Percentiles rank a stretch among this genome's conserved stretches.
Conservation (phyloP, 768 basidiomycete species). For the Pholiota conissans region DNA sequence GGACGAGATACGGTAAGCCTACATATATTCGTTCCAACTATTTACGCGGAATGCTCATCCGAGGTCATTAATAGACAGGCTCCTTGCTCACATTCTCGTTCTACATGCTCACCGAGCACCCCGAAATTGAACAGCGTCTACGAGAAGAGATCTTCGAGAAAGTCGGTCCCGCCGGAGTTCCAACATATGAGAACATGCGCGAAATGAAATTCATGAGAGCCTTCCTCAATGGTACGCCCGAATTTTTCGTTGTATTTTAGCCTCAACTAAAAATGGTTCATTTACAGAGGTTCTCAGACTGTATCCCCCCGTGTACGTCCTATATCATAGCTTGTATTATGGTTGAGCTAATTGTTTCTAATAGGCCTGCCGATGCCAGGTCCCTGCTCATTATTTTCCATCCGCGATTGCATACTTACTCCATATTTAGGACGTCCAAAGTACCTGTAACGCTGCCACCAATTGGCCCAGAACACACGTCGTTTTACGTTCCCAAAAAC, state of each 20-base stretch:
- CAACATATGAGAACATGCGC: constrained; percentile 43
- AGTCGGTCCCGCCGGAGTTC: constrained; percentile 34
- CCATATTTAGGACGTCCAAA: neutral
- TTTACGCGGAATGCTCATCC: neutral
- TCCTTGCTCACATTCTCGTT: constrained; percentile 39
- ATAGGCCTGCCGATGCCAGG: too few relatives aligned
- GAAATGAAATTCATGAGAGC: constrained; percentile 41
- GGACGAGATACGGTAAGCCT: constrained; percentile 53
- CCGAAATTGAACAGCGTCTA: constrained; percentile 34
- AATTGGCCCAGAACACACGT: constrained; percentile 15
- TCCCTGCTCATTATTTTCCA: too few relatives aligned
- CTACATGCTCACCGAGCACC: constrained; percentile 44
- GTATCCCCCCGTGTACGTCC: constrained; percentile 31
- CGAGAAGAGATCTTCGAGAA: constrained; percentile 38
- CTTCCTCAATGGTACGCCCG: constrained; percentile 35
- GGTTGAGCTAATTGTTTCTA: neutral
- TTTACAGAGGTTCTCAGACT: constrained; percentile 41
- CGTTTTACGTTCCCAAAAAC: constrained; percentile 21
- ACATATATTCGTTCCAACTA: neutral
- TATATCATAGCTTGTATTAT: neutral
- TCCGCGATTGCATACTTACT: too few relatives aligned
- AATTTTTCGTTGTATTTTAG: too few relatives aligned
- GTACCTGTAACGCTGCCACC: constrained; percentile 15
- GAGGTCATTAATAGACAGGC: constrained; percentile 29
- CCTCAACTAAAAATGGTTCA: too few relatives aligned